phyloP scores from a whole-genome alignment of 345 rosid species.

The Murraya paniculata region DNA sequence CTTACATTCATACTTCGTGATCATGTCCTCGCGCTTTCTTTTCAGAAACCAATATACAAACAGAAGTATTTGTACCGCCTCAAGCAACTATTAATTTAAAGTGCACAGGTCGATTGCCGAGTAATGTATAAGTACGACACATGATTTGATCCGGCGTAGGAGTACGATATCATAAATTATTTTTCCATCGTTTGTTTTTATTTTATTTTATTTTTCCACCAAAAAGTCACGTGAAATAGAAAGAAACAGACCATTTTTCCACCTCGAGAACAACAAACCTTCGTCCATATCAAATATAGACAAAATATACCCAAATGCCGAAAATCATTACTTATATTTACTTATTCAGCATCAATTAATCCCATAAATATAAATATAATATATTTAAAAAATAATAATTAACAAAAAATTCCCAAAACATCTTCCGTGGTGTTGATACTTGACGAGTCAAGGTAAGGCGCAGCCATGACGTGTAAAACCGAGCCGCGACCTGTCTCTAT shows the following conservation, averaged over 20 bases:
- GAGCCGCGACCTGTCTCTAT: constrained; percentile 61
- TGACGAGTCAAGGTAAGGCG: constrained; percentile 30
- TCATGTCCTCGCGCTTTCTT: too few relatives aligned
- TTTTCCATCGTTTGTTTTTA: too few relatives aligned
- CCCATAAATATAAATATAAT: too few relatives aligned
- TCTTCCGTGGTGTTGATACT: neutral
- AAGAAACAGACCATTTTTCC: neutral
- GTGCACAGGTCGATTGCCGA: too few relatives aligned
- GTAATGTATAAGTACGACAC: too few relatives aligned
- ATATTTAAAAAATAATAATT: neutral
- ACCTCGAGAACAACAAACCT: neutral
- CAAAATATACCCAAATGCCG: neutral
- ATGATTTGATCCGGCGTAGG: too few relatives aligned
- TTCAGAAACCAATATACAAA: too few relatives aligned
- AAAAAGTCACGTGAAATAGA: neutral
- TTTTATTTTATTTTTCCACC: neutral
- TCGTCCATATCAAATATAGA: neutral
- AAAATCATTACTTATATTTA: neutral
- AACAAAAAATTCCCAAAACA: neutral
- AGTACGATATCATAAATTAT: too few relatives aligned
- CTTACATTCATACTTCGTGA: too few relatives aligned
- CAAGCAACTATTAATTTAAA: too few relatives aligned
- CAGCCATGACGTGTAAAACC: constrained; percentile 84
- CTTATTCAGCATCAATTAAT: neutral
- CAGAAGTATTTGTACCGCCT: too few relatives aligned